These are phyloP conservation scores for Penicillium salamii DNA, from an alignment of 495 filamentous ascomycete species.

Conservation along the genomic window DNA sequence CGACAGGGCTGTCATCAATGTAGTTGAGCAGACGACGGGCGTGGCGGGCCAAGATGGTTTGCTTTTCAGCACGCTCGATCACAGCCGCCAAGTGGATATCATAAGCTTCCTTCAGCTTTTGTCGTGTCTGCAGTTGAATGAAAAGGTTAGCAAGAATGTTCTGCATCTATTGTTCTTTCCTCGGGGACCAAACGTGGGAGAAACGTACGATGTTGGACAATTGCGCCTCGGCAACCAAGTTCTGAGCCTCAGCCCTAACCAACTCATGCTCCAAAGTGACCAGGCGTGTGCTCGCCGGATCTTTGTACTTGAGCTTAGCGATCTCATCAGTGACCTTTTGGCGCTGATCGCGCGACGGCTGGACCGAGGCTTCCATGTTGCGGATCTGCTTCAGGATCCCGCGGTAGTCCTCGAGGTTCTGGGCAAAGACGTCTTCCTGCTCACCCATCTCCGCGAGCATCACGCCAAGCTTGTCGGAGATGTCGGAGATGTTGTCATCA, in stretches of 20 bases:
- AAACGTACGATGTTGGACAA: slow-evolving; percentile 78
- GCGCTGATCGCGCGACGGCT: slow-evolving; percentile 82
- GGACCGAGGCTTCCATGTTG: slow-evolving; percentile 89
- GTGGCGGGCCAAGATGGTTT: slow-evolving; percentile 86
- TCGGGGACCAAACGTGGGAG: neutral
- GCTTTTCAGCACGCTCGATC: slow-evolving; percentile 95
- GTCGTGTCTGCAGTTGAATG: slow-evolving; percentile 62
- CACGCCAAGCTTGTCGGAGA: slow-evolving; percentile 92
- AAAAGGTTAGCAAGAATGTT: slow-evolving; percentile 5
- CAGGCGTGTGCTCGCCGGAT: slow-evolving; percentile 72
- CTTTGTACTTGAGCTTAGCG: slow-evolving; percentile 80
- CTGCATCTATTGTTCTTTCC: neutral
- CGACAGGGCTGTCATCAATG: slow-evolving; percentile 87
- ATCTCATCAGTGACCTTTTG: slow-evolving; percentile 88
- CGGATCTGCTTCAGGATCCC: slow-evolving; percentile 81
- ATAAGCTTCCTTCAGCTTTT: slow-evolving; percentile 92
- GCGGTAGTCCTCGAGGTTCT: slow-evolving; percentile 80
- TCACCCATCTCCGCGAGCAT: slow-evolving; percentile 86
- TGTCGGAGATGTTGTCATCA: slow-evolving; percentile 82
- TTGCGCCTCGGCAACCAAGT: slow-evolving; percentile 93
- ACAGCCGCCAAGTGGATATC: slow-evolving; percentile 80
- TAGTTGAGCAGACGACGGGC: slow-evolving; percentile 79
- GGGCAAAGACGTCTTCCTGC: slow-evolving; percentile 84
- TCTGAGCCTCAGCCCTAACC: slow-evolving; percentile 91
- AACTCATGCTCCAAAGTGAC: slow-evolving; percentile 91